Evolutionary conservation across 164 flowering plant genomes (phyloP), one percentile per base, ranked within the genome.

Genomic region (Aristolochia fimbriata): DNA sequence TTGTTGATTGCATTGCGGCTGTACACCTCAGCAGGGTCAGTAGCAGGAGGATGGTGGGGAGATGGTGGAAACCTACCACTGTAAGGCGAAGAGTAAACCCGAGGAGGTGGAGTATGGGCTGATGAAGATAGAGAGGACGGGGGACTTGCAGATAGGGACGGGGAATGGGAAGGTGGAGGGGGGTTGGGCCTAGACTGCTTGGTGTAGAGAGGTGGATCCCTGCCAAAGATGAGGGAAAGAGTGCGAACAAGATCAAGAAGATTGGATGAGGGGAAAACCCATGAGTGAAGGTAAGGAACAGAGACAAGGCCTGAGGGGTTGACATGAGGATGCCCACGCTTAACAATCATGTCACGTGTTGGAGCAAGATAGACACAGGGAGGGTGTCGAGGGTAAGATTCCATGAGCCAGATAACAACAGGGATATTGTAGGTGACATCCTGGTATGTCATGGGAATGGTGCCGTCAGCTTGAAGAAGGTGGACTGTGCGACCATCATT

Each of bases 341-440:
- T 88, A 74, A 91, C 82, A 69, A 91, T 62, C 98, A 91, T 91
- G 62, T 88, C 95, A 22, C 88, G 75, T 3, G 98, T 91, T 52
- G 98, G 98, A 54, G 80, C 80, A 17, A 91, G 80, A 70, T 75
- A 88, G 50, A 87, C 87, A 57, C 73, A 66, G 13, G 98, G 96
- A 1, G 96, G 77, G 53, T 79, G 85, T 60, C 92, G 86, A 17
- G 98, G 98, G 73, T 91, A 91, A 23, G 88, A 71, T 52, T 91
- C 97, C 74, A 84, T 70, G 56, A 91, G 82, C 97, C 96, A 91
- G 60, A 91, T 70, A 20, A 82, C 52, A 52, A 86, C 65, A 21
- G 97, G 96, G 68, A 91, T 88, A 73, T 91, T 88, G 80, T 91
- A 91, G 57, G 85, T 73, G 62, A 78, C 87, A 55, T 72, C 73